phyloP scores from a whole-genome alignment of 1,139 yeast species.

The Petasospora fabianii region DNA sequence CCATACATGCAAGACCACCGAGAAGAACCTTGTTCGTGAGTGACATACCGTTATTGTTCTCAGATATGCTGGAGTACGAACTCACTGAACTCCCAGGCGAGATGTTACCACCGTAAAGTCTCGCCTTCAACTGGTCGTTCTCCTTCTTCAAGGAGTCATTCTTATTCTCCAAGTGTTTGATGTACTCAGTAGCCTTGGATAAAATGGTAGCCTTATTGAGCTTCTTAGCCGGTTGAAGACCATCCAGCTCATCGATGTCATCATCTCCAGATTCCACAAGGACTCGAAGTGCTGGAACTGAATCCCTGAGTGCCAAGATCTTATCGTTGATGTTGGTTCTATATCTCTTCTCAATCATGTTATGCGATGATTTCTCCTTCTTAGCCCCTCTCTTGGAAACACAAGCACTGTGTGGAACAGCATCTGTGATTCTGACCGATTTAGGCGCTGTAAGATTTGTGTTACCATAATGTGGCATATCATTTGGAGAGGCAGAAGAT shows the following conservation, averaged over 20 bases:
- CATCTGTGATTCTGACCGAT: conserved; percentile 20
- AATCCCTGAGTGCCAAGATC: conserved; percentile 61
- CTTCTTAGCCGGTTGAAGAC: conserved; percentile 82
- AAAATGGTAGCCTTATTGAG: conserved; percentile 86
- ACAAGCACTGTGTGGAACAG: conserved; percentile 22
- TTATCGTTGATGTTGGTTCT: conserved; percentile 70
- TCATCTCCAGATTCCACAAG: conserved; percentile 36
- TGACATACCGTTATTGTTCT: conserved; percentile 13
- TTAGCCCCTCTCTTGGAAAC: conserved; percentile 25
- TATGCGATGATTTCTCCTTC: conserved; percentile 64
- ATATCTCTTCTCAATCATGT: conserved; percentile 73
- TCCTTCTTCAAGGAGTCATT: conserved; percentile 57
- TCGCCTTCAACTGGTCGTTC: conserved; percentile 43
- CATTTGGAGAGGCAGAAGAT: conserved; percentile 11
- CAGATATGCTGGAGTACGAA: conserved; percentile 15
- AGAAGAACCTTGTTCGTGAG: conserved; percentile 29
- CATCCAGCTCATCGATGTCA: conserved; percentile 52
- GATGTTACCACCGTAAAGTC: conserved; percentile 19
- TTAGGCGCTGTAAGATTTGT: not conserved
- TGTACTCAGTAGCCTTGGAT: conserved; percentile 87
- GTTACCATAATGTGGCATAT: conserved; percentile 1
- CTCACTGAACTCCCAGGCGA: conserved; percentile 24
- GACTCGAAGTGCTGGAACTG: conserved; percentile 58
- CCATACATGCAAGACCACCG: conserved; percentile 34
- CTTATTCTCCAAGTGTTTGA: conserved; percentile 72